Evolutionary conservation across 805 yeast genomes (phyloP).

Genomic region (Saturnispora galanensis): DNA sequence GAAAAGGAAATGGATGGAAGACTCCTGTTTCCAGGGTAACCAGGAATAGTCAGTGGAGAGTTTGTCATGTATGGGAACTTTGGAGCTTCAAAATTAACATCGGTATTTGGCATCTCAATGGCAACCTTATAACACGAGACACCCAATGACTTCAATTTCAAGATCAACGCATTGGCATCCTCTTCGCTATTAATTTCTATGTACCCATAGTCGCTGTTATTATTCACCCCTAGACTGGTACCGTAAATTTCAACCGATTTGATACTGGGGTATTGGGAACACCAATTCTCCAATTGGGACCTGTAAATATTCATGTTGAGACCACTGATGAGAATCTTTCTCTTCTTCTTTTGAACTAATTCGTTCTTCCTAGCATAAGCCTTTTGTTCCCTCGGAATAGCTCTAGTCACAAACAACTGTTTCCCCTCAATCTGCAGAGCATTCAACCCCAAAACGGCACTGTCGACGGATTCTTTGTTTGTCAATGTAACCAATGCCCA

Average conservation of each 20-base stretch:
- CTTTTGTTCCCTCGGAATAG: conserved; percentile 27
- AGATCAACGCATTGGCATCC: conserved; percentile 20
- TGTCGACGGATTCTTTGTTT: conserved; percentile 20
- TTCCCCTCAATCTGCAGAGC: conserved; percentile 22
- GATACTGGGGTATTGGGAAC: conserved; percentile 19
- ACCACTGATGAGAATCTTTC: conserved; percentile 22
- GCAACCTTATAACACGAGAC: conserved; percentile 23
- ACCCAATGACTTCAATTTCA: conserved; percentile 16
- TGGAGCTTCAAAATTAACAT: conserved; percentile 8
- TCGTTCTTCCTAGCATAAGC: conserved; percentile 17
- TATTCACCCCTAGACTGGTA: conserved; percentile 7
- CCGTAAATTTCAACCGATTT: conserved; percentile 22
- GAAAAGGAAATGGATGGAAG: conserved; percentile 14
- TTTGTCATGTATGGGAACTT: conserved; percentile 9
- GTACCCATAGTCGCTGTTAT: conserved; percentile 21
- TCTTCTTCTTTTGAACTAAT: conserved; percentile 14
- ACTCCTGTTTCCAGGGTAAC: background rate
- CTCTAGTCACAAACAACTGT: conserved; percentile 24
- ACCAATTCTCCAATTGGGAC: conserved; percentile 19
- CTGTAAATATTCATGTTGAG: conserved; percentile 18
- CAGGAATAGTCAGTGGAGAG: background rate
- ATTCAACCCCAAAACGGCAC: conserved; percentile 20
- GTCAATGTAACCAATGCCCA: conserved; percentile 27
- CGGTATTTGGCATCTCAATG: conserved; percentile 20
- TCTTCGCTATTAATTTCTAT: conserved; percentile 21